Conservation (phyloP, 805 yeast species). For the Myxozyma neotropica region DNA sequence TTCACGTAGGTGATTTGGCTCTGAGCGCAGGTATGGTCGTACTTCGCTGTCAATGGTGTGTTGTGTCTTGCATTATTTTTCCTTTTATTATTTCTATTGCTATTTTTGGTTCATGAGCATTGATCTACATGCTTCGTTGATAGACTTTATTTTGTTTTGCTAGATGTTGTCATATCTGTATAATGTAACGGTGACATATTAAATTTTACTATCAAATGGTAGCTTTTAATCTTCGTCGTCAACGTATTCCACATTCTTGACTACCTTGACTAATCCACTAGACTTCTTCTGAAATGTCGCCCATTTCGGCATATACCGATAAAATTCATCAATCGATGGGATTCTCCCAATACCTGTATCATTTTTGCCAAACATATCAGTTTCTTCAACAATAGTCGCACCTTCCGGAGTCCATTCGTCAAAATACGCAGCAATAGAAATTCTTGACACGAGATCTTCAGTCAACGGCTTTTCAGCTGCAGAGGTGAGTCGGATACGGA, state of each 20-base stretch:
- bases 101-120: no score
- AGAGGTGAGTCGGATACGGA: constrained; percentile 4
- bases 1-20: no score
- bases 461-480: neutral
- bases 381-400: neutral
- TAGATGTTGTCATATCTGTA: no score
- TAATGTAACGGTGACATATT: no score
- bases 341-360: constrained; percentile 47
- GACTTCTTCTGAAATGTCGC: constrained; percentile 62
- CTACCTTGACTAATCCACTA: constrained; percentile 68
- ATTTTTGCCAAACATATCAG: neutral
- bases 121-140: no score
- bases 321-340: constrained; percentile 72
- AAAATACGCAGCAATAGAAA: constrained; percentile 65
- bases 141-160: no score
- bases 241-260: constrained; percentile 47
- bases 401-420: constrained; percentile 58
- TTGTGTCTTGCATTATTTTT: no score
- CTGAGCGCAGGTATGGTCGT: no score
- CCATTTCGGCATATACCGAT: constrained; percentile 67
- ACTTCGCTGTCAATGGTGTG: no score
- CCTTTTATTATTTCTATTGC: no score
- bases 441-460: neutral
- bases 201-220: neutral
- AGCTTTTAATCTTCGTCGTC: constrained; percentile 56